Evolutionary conservation across 768 basidiomycete species (phyloP), one percentile per base, ranked within the genome.

Genomic region (Rhodotorula toruloides): DNA sequence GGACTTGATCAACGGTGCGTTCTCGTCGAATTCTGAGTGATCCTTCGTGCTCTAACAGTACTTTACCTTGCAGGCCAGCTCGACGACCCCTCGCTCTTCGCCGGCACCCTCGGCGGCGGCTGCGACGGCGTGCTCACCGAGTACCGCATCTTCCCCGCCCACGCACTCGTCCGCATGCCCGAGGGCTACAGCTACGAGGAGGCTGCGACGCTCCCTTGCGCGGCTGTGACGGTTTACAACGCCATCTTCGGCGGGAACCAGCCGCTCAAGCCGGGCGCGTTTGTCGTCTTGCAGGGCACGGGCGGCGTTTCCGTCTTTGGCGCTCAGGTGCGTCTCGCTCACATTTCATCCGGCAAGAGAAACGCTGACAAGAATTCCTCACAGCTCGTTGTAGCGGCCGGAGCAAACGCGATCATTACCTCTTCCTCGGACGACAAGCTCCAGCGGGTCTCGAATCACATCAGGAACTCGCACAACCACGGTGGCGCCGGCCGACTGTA

Each of bases 391-490:
- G 79, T 84, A 44, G 82, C 84, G 8, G 80, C 83, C 13, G 86
- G 86, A 50, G 86, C 85, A 0, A 82, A 77, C 2, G 84, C 85
- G 63, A 86, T 88, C 68, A 81, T 81, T 36, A 87, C 86, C 1
- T 86, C 85, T 1, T 86, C 85, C 1, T 85, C 85, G 0, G 84
- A 86, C 70, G 79, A 81, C 52, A 87, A 87, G 50, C 52, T 86
- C 19, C 79, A 82, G 66, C 67, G 82, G 34, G 84, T 80, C 13
- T 76, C 78, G 57, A 79, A 80, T 53, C 80, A 85, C 27, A 85
- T 86, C 29, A 81, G 79, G 19, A 79, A 81, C 21, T 78, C 53
- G 37, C 53, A 54, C 53, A 54, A 54, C 37, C 53, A 40, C 53
- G 53, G 53, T 9, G 53, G 84, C 58, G 70, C 82, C 44, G 39